Evolutionary conservation across 23 red algal genomes (phyloP), one percentile per base, ranked within the genome.

Genomic region (Gracilariopsis chorda): DNA sequence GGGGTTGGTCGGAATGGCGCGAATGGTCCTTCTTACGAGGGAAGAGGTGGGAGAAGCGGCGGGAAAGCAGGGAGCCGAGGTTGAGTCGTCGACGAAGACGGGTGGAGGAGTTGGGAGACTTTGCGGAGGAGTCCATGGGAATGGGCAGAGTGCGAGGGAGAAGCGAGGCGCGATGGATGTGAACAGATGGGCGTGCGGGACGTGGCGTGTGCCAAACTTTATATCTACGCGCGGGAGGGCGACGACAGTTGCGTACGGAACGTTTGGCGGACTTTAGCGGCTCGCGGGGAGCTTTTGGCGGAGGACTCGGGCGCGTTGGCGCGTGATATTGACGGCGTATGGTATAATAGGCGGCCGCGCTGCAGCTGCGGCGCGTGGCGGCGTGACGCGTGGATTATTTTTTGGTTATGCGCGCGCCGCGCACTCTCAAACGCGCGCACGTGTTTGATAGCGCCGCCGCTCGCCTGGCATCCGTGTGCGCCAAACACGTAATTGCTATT

Each of bases 401-500:
- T 41, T 68, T 68, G 20, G n/a, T 12, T 32, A 11, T 23, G 23
- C 25, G 59, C 3, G 59, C 20, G 24, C 35, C 25, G 59, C 3
- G 59, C 20, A 11, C 35, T 42, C 24, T 70, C 63, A 70, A 70
- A 70, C 63, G 63, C 63, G 24, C 20, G 9, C 36, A 13, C 63
- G 63, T 3, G n/a, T 70, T 70, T 70, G 63, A 46, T 28, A 36
- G 67, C 67, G 39, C 16, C 13, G 13, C n/a, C n/a, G n/a, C n/a
- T n/a, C n/a, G n/a, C n/a, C n/a, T 2, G 57, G 7, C 53, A 25
- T 25, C 53, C 39, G 1, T 42, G 40, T 23, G 39, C 39, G 37
- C 39, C 32, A 36, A 46, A 17, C 67, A 73, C 67, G 67, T 73
- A 73, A 73, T 73, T 73, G 67, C 67, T 73, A 42, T 73, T 73